Conservation (phyloP, 805 yeast genomes). For the Sugiyamaella mastotermitis region DNA sequence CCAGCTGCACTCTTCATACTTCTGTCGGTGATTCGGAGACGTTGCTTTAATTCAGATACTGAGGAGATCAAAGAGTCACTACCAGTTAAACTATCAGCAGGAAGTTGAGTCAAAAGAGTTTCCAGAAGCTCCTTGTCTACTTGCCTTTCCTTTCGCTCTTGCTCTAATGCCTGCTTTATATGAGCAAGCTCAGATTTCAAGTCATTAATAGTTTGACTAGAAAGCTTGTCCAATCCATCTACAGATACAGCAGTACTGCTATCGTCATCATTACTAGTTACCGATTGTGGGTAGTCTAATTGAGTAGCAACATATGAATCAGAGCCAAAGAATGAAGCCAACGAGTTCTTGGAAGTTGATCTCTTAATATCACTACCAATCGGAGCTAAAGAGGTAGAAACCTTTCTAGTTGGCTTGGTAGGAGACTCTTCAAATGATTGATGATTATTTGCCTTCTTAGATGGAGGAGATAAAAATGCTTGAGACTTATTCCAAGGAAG, state of each 20-base stretch:
- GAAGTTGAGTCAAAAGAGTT: conserved; percentile 4
- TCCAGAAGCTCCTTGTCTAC: conserved; percentile 8
- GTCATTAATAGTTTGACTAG: not conserved
- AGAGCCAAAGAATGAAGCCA: not conserved
- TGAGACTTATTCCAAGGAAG: not conserved
- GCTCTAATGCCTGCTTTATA: conserved; percentile 6
- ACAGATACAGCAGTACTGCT: not conserved
- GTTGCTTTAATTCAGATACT: not conserved
- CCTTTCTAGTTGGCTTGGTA: not conserved
- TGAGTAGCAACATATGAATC: no score
- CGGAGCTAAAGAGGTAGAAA: not conserved
- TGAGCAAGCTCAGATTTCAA: not conserved
- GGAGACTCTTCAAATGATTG: not conserved
- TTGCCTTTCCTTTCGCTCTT: conserved; percentile 16
- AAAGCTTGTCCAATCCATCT: conserved; percentile 1
- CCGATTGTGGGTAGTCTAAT: no score
- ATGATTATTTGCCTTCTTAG: not conserved
- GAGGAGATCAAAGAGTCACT: not conserved
- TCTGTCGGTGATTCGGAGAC: conserved; percentile 2
- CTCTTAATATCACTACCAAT: not conserved
- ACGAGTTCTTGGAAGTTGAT: not conserved
- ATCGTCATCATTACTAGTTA: not conserved
- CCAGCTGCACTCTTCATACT: conserved; percentile 1
- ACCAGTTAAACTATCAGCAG: not conserved
- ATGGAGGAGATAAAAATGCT: not conserved